Conservation (phyloP, 140 eudicot genomes). For the Flaveria floridana region DNA sequence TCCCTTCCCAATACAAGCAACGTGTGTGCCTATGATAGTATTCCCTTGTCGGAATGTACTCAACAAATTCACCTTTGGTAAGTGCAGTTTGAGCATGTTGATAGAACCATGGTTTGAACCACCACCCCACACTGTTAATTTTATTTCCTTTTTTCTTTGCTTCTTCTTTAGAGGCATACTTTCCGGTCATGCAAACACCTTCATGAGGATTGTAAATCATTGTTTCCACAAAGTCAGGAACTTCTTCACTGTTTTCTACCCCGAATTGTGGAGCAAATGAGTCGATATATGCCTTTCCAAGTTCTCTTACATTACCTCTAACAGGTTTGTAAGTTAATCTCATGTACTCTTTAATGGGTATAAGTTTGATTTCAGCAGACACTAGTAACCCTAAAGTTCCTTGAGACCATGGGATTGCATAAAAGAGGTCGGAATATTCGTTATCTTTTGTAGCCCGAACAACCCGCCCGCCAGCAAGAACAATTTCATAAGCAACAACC, state of each 20-base stretch:
- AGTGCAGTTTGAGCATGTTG: slow-evolving; percentile 80
- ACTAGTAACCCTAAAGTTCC: slow-evolving; percentile 89
- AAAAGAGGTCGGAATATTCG: slow-evolving; percentile 76
- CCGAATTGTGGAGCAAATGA: slow-evolving; percentile 76
- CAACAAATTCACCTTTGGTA: slow-evolving; percentile 75
- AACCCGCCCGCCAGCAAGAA: slow-evolving; percentile 72
- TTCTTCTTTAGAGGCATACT: slow-evolving; percentile 71
- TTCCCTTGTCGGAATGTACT: slow-evolving; percentile 83
- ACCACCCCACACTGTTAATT: slow-evolving; percentile 71
- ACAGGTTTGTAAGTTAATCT: slow-evolving; percentile 72
- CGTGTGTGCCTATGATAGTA: slow-evolving; percentile 93
- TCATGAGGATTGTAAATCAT: slow-evolving; percentile 69
- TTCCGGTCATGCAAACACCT: slow-evolving; percentile 76
- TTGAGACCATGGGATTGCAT: slow-evolving; percentile 91
- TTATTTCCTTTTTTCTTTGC: slow-evolving; percentile 71
- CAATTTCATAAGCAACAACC: slow-evolving; percentile 81
- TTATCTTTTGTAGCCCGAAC: slow-evolving; percentile 89
- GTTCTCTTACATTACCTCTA: slow-evolving; percentile 55
- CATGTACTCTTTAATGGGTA: slow-evolving; percentile 82
- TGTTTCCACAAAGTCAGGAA: slow-evolving; percentile 76
- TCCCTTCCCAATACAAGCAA: slow-evolving; percentile 89
- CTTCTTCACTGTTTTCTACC: slow-evolving; percentile 62
- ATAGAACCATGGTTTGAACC: slow-evolving; percentile 92
- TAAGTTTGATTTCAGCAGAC: slow-evolving; percentile 83
- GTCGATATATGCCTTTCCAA: slow-evolving; percentile 70